Evolutionary conservation across 192 early-diverging fungal species (phyloP), one percentile per base, ranked within the genome.

Genomic region (Coemansia sp.): DNA sequence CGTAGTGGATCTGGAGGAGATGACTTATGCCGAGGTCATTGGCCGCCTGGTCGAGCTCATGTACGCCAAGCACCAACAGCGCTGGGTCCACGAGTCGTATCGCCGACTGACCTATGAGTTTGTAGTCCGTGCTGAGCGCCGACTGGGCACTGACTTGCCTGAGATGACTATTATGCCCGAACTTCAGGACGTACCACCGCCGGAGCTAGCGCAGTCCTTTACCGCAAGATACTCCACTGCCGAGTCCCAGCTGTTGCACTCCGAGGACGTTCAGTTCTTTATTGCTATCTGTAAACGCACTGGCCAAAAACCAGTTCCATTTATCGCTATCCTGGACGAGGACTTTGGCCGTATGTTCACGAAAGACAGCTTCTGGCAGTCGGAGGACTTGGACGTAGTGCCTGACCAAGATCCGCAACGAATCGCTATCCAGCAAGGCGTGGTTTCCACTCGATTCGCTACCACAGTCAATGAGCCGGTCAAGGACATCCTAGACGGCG

Each of bases 11-110:
- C 81, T 98, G 65, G 89, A 92, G 68, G 93, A 95, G 43, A 97
- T 98, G 95, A 96, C 97, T 9, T 98, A 98, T 74, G 82, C 88
- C 62, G 94, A 97, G 72, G 95, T 96, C 33, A 82, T 91, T 38
- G 74, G 85, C 69, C 93, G 97, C 44, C 67, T 96, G 83, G 83
- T 95, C 18, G 92, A 92, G 79, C 87, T 95, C 20, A 72, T 95
- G 84, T 97, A 93, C 72, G 80, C 95, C 64, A 74, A 84, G 64
- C 88, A 91, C 63, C 88, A 94, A 75, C 55, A 71, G 50, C 89
- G 93, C 47, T 98, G 97, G 97, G 91, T 93, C 55, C 90, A 95
- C 69, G 27, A 72, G 38, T 85, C 92, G 10, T 88, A 89, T 64
- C 87, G 87, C 39, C 89, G 93, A 74, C 79, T 93, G 2, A 80